Evolutionary conservation across 148 eudicot genomes (phyloP).

Genomic region (Nyssa sinensis): DNA sequence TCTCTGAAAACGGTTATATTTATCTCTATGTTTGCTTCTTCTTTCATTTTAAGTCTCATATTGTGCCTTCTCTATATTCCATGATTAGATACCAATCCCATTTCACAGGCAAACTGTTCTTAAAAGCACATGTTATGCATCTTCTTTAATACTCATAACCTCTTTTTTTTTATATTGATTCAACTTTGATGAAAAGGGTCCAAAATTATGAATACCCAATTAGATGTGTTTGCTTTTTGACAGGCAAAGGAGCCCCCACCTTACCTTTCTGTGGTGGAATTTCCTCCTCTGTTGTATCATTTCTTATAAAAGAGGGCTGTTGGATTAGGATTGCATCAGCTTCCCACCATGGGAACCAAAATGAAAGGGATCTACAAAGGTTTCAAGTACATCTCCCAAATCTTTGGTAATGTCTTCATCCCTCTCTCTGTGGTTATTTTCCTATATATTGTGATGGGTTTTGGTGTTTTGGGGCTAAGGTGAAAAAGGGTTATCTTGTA

Average conservation of each 20-base stretch:
- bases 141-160: background rate
- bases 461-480: background rate
- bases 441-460: background rate
- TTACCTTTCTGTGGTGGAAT: slow-evolving; percentile 15
- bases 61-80: slow-evolving; percentile 2
- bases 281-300: background rate
- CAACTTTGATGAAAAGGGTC: slow-evolving; percentile 1
- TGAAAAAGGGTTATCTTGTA: slow-evolving; percentile 14
- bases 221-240: slow-evolving; percentile 16
- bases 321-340: slow-evolving; percentile 3
- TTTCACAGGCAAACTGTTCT: slow-evolving; percentile 14
- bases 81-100: slow-evolving; percentile 18
- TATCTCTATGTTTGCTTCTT: too few species aligned
- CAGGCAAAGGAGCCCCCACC: slow-evolving; percentile 25
- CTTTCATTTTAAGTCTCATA: background rate
- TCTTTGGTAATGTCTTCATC: slow-evolving; percentile 60
- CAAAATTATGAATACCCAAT: slow-evolving; percentile 6
- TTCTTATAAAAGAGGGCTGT: background rate
- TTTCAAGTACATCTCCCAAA: slow-evolving; percentile 76
- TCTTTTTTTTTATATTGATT: slow-evolving; percentile 6
- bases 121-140: background rate
- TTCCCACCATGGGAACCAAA: slow-evolving; percentile 52
- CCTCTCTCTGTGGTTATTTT: slow-evolving; percentile 11
- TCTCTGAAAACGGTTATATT: slow-evolving; percentile 25
- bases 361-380: slow-evolving; percentile 89